phyloP scores from a whole-genome alignment of 805 yeast genomes.

The Pichia exigua region DNA sequence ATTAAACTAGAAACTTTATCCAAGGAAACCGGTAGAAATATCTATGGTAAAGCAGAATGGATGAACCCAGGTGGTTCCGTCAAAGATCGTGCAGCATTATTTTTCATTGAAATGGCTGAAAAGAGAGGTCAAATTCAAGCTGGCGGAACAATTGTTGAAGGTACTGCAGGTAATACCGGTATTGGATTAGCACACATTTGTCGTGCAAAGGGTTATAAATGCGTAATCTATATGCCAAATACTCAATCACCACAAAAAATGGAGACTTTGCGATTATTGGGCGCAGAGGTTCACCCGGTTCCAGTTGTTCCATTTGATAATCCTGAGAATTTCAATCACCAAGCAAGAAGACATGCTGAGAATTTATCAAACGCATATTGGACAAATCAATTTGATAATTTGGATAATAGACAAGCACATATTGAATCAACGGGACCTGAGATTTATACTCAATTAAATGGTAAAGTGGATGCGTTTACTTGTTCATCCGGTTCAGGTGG shows the following conservation, averaged over 20 bases:
- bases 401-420: conserved; percentile 83
- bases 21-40: conserved; percentile 55
- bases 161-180: conserved; percentile 96
- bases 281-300: conserved; percentile 85
- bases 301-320: conserved; percentile 80
- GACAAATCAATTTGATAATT: conserved; percentile 92
- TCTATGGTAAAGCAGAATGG: conserved; percentile 86
- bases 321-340: conserved; percentile 82
- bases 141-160: conserved; percentile 87
- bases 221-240: conserved; percentile 87
- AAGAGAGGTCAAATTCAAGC: conserved; percentile 51
- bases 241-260: conserved; percentile 80
- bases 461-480: conserved; percentile 79
- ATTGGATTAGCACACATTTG: conserved; percentile 83
- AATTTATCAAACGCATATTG: conserved; percentile 70
- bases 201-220: conserved; percentile 74
- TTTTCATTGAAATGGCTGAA: conserved; percentile 73
- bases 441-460: conserved; percentile 78
- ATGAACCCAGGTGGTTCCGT: conserved; percentile 94
- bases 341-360: conserved; percentile 82
- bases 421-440: conserved; percentile 91
- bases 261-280: conserved; percentile 63
- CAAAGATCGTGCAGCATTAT: conserved; percentile 85
- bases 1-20: conserved; percentile 52
- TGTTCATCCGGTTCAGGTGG: conserved; percentile 95